Evolutionary conservation across 306 rosid species (phyloP).

Genomic region (Dalbergia cochinchinensis): DNA sequence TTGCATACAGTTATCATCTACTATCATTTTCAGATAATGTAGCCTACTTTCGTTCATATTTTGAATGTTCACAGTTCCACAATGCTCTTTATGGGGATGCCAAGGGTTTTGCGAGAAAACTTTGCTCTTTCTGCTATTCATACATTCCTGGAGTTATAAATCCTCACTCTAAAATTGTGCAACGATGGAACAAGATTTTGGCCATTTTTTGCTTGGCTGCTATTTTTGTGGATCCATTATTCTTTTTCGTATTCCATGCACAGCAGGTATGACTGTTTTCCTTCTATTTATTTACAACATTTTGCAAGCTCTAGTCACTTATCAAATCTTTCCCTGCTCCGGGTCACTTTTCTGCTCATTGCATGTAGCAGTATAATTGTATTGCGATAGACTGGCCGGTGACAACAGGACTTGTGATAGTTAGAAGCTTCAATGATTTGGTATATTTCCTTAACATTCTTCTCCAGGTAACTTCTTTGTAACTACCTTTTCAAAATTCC

Average conservation of each 20-base stretch:
- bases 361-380: conserved; percentile 64
- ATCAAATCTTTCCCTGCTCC: conserved; percentile 21
- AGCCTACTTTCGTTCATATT: conserved; percentile 10
- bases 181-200: conserved; percentile 74
- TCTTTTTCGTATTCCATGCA: conserved; percentile 73
- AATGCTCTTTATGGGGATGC: conserved; percentile 83
- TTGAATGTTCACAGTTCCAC: conserved; percentile 62
- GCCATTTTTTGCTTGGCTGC: conserved; percentile 76
- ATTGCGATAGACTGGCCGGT: conserved; percentile 52
- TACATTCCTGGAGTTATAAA: conserved; percentile 80
- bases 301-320: conserved; percentile 13
- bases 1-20: conserved; percentile 1
- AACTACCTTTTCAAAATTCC: background rate
- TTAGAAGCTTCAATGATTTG: conserved; percentile 81
- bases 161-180: conserved; percentile 77
- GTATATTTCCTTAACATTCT: conserved; percentile 70
- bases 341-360: conserved; percentile 19
- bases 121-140: conserved; percentile 56
- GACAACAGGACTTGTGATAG: conserved; percentile 60
- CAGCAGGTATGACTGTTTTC: conserved; percentile 50
- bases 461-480: conserved; percentile 70
- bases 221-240: conserved; percentile 85
- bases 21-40: conserved; percentile 17
- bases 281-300: conserved; percentile 24
- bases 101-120: conserved; percentile 73